Base-by-base conservation (phyloP, 2,329 filamentous ascomycete genomes). In the Penicillium sp. region DNA sequence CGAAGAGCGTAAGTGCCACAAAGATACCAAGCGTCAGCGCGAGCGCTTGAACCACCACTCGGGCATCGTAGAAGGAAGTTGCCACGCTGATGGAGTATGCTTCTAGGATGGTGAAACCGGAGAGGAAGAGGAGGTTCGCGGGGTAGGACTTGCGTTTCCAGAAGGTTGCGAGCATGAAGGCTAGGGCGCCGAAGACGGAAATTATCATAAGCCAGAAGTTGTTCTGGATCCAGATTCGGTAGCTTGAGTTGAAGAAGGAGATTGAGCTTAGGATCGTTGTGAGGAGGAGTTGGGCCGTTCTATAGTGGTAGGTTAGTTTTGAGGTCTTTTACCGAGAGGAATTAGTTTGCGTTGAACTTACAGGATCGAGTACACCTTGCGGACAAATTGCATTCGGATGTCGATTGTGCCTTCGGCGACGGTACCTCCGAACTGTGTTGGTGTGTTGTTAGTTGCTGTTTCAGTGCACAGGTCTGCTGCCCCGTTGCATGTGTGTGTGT, bases 81-180 rank as follows among this genome's bases (percentile, higher is more conserved):
- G 96, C 85, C 58, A 97, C 89, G 57, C 86, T 89, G 71, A 99
- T 86, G 55, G 87, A 84, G 78, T 99, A 99, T 46, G 92, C 92
- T 73, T 99, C 93, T 59, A 95, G 79, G 3, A 87, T 79, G 6
- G 93, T 99, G 74, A 99, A 99, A 41, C 83, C 88, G 33, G 82
- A 80, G 49, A 99, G 84, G 80, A 99, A 97, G 50, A 95, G 76
- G 3, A 99, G 82, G 73, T 99, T 99, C 53, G 87, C 90, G 0
- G 93, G 93, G 72, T 96, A 95, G 19, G 87, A 91, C 73, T 93
- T 92, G 75, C 89, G 87, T 75, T 95, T 95, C 89, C 90, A 95
- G 78, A 84, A 95, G 30, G 91, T 95, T 52, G 93, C 78, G 61
- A 88, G 76, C 81, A 95, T 86, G 75, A 95, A 90, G 56, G 78